phyloP scores from a whole-genome alignment of 2,329 filamentous ascomycete genomes.

The Cladosporium oxysporum region DNA sequence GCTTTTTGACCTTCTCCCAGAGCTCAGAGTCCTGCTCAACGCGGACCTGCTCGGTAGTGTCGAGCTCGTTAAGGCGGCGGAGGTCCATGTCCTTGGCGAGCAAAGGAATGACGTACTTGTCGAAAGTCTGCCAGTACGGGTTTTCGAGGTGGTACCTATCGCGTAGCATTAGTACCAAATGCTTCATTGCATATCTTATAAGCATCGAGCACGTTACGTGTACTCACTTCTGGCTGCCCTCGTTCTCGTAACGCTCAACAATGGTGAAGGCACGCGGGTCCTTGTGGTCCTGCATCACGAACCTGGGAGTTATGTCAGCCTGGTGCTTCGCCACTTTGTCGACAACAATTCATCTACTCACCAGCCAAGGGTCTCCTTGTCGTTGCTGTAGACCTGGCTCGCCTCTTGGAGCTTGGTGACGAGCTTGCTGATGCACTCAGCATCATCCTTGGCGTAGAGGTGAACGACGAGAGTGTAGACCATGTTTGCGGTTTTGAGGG shows the following conservation, averaged over 20 bases:
- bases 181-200: not conserved
- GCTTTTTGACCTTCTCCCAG: conserved; percentile 39
- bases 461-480: conserved; percentile 71
- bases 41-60: conserved; percentile 50
- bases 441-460: conserved; percentile 68
- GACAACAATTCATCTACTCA: conserved; percentile 20
- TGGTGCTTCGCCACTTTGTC: not conserved
- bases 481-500: conserved; percentile 47
- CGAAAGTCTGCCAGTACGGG: conserved; percentile 75
- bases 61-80: conserved; percentile 66
- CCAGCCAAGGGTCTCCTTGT: conserved; percentile 61
- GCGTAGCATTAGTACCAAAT: not conserved
- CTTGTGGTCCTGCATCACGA: conserved; percentile 73
- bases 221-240: conserved; percentile 54
- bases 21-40: conserved; percentile 37
- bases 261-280: conserved; percentile 72
- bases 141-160: conserved; percentile 54
- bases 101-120: conserved; percentile 70
- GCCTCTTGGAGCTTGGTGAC: conserved; percentile 74
- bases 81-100: conserved; percentile 70
- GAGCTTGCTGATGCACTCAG: conserved; percentile 64
- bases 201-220: not conserved
- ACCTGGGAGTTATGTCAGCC: conserved; percentile 50
- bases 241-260: conserved; percentile 71
- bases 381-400: conserved; percentile 69